Percentiles rank a stretch among this genome's conserved stretches.
These are phyloP conservation scores for Penicillium sp. DNA, from an alignment of 2,329 filamentous ascomycete genomes.

Conservation along the genomic window DNA sequence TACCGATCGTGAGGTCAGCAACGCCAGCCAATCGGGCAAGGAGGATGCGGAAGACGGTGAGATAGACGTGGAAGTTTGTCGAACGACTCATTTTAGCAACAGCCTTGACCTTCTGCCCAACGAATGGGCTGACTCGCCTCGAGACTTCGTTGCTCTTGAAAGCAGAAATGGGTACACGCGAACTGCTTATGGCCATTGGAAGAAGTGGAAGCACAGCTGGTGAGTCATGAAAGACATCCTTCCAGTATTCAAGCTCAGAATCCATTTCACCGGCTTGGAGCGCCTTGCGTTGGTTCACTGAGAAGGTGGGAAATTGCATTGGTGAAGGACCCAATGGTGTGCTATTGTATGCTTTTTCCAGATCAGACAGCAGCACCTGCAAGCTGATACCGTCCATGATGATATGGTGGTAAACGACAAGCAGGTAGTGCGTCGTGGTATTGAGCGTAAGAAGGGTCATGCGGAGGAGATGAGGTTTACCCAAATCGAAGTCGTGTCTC, in stretches of 20 bases:
- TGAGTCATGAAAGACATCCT: not conserved
- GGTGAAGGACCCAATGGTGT: not conserved
- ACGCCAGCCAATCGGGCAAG: conserved; percentile 26
- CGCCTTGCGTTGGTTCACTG: conserved; percentile 1
- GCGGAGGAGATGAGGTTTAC: not conserved
- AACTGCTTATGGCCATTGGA: not conserved
- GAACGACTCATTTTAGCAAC: conserved; percentile 7
- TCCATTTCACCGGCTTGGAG: not conserved
- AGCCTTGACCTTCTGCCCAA: conserved; percentile 15
- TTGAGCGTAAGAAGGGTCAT: not conserved
- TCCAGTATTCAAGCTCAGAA: conserved; percentile 2
- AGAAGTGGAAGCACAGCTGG: conserved; percentile 1
- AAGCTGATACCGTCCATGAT: conserved; percentile 33
- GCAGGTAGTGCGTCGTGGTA: conserved; percentile 12
- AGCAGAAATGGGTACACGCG: not conserved
- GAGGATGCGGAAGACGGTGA: conserved; percentile 35
- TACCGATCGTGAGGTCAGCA: conserved; percentile 41
- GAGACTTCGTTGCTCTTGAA: conserved; percentile 10
- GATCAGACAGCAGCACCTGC: conserved; percentile 24
- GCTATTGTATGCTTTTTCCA: conserved; percentile 11
- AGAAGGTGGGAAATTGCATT: conserved; percentile 2
- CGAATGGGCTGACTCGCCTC: conserved; percentile 6
- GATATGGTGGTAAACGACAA: conserved; percentile 38
- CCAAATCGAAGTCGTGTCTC: not conserved
- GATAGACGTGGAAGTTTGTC: conserved; percentile 37